Percentiles rank a stretch among this genome's conserved stretches.
Evolutionary conservation across 176 grass and related monocot species (phyloP).

Genomic region (Avena insularis): DNA sequence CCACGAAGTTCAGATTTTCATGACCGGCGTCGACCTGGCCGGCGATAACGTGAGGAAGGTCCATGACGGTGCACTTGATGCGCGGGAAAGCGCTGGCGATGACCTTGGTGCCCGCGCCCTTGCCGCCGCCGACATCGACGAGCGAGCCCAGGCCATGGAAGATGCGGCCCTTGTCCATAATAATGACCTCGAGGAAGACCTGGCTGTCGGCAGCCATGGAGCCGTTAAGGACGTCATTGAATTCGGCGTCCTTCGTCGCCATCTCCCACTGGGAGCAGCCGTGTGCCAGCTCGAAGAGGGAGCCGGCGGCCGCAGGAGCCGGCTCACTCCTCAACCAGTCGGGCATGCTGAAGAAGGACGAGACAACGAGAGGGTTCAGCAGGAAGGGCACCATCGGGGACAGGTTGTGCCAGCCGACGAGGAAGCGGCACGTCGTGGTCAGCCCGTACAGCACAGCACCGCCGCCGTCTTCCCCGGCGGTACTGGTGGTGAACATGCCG

Average conservation of each 20-base stretch:
- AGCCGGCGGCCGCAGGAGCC: background rate
- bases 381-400: constrained; percentile 23
- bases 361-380: background rate
- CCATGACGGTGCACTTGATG: constrained; percentile 2
- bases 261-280: constrained; percentile 33
- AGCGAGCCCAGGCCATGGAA: constrained; percentile 34
- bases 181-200: constrained; percentile 21
- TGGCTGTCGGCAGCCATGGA: constrained; percentile 27
- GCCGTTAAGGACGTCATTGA: constrained; percentile 34
- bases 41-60: constrained; percentile 48
- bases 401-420: background rate
- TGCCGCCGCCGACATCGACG: constrained; percentile 49
- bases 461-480: background rate
- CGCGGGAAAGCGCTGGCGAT: constrained; percentile 36
- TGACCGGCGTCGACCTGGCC: background rate
- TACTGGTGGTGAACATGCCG: constrained; percentile 27
- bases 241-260: background rate
- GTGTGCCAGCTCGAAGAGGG: constrained; percentile 9
- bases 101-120: background rate
- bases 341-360: constrained; percentile 11
- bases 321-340: constrained; percentile 41
- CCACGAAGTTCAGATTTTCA: constrained; percentile 6
- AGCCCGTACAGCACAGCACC: background rate
- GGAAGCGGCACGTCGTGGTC: constrained; percentile 37
- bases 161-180: background rate